Evolutionary conservation across 371 early-diverging fungal genomes (phyloP), one percentile per base, ranked within the genome.

Genomic region (Furculomyces boomerangus): DNA sequence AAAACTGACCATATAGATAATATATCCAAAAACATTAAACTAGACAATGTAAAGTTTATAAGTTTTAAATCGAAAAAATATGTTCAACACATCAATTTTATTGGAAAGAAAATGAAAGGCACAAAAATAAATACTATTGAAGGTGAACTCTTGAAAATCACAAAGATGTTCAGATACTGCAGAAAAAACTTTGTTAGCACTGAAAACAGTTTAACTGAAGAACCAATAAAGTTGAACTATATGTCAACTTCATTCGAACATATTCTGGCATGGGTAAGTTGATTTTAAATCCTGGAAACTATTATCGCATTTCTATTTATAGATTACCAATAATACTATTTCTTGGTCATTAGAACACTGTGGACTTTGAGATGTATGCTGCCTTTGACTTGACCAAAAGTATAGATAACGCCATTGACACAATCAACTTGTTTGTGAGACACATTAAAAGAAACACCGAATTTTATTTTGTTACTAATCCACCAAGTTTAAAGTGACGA

Each of bases 1-100:
- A n/a, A n/a, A 14, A 76, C 80, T 0, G 73, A 79, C 61, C 86
- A 75, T 53, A 57, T 68, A 14, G 7, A 27, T 26, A 18, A 8
- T 22, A 29, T 39, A 39, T n/a, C n/a, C 13, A 13, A 13, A 39
- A n/a, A 13, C n/a, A 13, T 14, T 39, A 13, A 39, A 66, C 3
- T 48, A 64, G n/a, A 52, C 57, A 0, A 0, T 57, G 1, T 65
- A 66, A 20, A 62, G 56, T 22, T 35, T 55, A 22, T 28, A 62
- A 44, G 57, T 2, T 35, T 35, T 7, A 51, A 51, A 26, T 28
- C 29, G 2, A 51, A 51, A 51, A 51, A 51, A 20, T 51, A 51
- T 24, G 31, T 30, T 18, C 52, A 51, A 24, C 52, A 51, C 22
- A 51, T 51, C 10, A 31, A 49, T 18, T 28, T 49, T 30, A 20